A percentile compares a stretch with the other conserved stretches of the same genome.
Conservation (phyloP, 257 asterid species). For the Nicotiana otophora region DNA sequence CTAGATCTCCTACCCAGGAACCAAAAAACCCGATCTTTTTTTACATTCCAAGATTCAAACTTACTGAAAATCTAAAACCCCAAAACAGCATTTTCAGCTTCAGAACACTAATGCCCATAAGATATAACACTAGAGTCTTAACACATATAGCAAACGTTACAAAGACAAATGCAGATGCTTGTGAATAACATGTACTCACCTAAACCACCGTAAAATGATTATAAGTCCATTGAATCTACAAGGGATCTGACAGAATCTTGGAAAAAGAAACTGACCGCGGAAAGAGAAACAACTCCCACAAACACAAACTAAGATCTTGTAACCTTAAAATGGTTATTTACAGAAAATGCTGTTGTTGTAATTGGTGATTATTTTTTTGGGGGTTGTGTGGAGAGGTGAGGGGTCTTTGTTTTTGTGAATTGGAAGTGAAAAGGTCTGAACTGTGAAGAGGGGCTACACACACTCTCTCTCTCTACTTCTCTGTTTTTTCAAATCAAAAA, state of each 20-base stretch:
- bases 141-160: neutral
- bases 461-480: neutral
- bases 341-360: neutral
- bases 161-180: constrained; percentile 6
- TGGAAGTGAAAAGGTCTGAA: neutral
- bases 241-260: constrained; percentile 31
- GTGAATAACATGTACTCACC: constrained; percentile 17
- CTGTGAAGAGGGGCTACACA: neutral
- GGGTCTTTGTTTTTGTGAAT: neutral
- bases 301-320: neutral
- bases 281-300: neutral
- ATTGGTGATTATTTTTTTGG: neutral
- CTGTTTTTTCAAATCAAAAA: neutral
- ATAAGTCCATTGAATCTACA: constrained; percentile 22
- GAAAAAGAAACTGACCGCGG: neutral
- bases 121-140: neutral
- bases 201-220: constrained; percentile 19
- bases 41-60: constrained; percentile 14
- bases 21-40: constrained; percentile 25
- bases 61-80: constrained; percentile 20
- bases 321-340: neutral
- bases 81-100: constrained; percentile 5
- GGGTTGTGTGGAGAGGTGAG: too few species aligned
- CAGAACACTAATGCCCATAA: neutral
- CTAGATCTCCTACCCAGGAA: constrained; percentile 28